Evolutionary conservation across 257 asterid species (phyloP), one percentile per base, ranked within the genome.

Genomic region (Nicotiana otophora): DNA sequence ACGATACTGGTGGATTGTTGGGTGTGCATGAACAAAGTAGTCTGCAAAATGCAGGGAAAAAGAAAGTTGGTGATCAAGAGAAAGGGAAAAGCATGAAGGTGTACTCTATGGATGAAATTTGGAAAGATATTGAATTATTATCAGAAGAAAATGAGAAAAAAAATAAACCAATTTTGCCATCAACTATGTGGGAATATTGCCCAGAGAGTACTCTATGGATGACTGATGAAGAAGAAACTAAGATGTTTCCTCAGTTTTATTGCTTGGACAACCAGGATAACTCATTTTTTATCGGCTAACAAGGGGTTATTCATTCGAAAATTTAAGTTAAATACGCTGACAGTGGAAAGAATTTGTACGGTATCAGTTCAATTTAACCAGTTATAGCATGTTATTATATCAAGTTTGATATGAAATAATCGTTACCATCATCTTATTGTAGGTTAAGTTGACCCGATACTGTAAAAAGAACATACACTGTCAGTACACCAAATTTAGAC

Each of bases 141-240:
- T 85, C 87, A 3, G 92, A 89, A 81, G 94, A 83, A 20, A 82
- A 19, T 33, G 72, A 58, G 4, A 82, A 42, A 60, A 51, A 31
- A 85, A 51, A 36, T 84, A 33, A 85, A 67, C 91, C 82, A 80
- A 63, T 84, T 53, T 61, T 91, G 90, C 84, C 84, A 72, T 88
- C 94, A 34, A 91, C 94, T 2, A 36, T 82, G 26, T 91, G 98
- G 98, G 95, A 93, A 78, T 87, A 89, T 77, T 82, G 66, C 65
- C 86, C 92, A 17, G 84, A 81, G 9, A 42, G 4, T 20, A 53
- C 92, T 7, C 39, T 93, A 16, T 92, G 97, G 98, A 83, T 72
- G 79, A 53, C 39, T 72, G 61, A 72, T 23, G 23, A 72, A 12
- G 79, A 72, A 14, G 79, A 72, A 46, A 48, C 23, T 72, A 72